Evolutionary conservation across 257 asterid genomes (phyloP), one percentile per base, ranked within the genome.

Genomic region (Verbascum thapsus): DNA sequence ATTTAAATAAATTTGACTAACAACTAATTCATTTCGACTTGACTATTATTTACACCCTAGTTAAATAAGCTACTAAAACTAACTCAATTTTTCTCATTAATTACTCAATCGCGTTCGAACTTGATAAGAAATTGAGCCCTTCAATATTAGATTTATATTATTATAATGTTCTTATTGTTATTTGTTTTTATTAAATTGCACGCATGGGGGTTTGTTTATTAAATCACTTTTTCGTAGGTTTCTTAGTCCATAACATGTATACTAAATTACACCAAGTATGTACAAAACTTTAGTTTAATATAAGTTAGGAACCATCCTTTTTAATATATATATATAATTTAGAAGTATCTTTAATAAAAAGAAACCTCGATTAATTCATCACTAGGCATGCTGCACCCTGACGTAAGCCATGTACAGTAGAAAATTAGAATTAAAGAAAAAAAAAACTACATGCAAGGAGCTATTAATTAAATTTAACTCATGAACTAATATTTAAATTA

Each of bases 351-450:
- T n/a, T n/a, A n/a, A n/a, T n/a, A n/a, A n/a, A 42, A 17, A 20
- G 30, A 44, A 34, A 35, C 79, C 84, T 78, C 82, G 83, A 73
- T 38, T 64, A 23, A 17, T 77, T 73, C 70, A 53, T n/a, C n/a
- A n/a, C 40, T 61, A 48, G 62, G 74, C 81, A 70, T 74, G 76
- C 81, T 70, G 71, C 71, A 32, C 41, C 34, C 59, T 67, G 64
- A 69, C 76, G 74, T 70, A 78, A 63, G 49, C 70, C 70, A 54
- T 66, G 35, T 57, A 34, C 30, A 20, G 16, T 2, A 17, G 18
- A 18, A 39, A 3, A 10, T 11, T 16, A 37, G 10, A 10, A 57
- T 39, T 47, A 49, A 30, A 52, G 52, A 54, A 53, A 56, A 45
- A 16, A 38, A n/a, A n/a, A n/a, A n/a, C n/a, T n/a, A n/a, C n/a